phyloP scores from a whole-genome alignment of 805 yeast genomes.

The Kodamaea neixiangensis region DNA sequence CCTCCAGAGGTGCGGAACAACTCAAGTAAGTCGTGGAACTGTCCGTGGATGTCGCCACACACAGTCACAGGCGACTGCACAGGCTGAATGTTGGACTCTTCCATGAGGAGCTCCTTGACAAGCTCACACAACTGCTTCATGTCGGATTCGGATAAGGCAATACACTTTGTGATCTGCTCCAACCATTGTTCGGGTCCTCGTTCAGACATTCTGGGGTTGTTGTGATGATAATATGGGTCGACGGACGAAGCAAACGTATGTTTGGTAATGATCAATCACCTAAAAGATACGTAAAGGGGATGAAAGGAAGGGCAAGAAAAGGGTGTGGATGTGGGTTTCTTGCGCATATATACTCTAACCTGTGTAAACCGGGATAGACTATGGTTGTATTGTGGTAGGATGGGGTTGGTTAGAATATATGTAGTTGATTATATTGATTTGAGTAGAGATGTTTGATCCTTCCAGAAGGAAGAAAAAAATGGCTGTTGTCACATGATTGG shows the following conservation, averaged over 20 bases:
- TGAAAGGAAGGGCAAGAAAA: background rate
- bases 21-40: slow-evolving; percentile 91
- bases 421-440: background rate
- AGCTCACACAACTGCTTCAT: slow-evolving; percentile 96
- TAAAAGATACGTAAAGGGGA: background rate
- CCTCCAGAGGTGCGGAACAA: slow-evolving; percentile 92
- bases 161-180: slow-evolving; percentile 88
- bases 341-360: background rate
- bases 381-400: background rate
- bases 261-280: background rate
- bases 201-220: slow-evolving; percentile 50
- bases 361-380: background rate
- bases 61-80: slow-evolving; percentile 93
- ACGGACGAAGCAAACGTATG: background rate
- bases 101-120: slow-evolving; percentile 94
- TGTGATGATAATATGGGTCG: background rate
- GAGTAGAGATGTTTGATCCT: background rate
- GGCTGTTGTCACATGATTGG: background rate
- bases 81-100: slow-evolving; percentile 92
- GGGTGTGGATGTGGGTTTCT: background rate
- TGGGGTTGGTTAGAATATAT: background rate
- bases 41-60: slow-evolving; percentile 98
- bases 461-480: background rate
- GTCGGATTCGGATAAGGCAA: slow-evolving; percentile 83
- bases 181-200: slow-evolving; percentile 96